Percentiles rank a stretch among this genome's conserved stretches.
These are phyloP conservation scores for Arabis alpina DNA, from an alignment of 345 rosid species.

Conservation along the genomic window DNA sequence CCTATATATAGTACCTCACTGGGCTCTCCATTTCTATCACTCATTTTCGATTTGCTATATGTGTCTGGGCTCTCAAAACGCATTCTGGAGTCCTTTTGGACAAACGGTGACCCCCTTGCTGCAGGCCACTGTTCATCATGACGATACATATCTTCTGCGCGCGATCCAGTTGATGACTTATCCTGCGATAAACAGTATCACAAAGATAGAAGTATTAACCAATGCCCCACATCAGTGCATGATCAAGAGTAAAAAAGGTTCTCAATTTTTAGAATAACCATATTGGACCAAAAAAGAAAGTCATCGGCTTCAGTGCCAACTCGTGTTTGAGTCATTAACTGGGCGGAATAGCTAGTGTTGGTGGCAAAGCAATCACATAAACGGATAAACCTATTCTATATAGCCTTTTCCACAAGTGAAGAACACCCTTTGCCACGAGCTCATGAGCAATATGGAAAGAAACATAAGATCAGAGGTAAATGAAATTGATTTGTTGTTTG, in stretches of 20 bases:
- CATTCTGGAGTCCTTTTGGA: conserved; percentile 66
- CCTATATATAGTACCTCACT: conserved; percentile 96
- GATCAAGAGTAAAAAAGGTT: conserved; percentile 26
- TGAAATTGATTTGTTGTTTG: conserved; percentile 8
- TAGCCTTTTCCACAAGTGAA: not conserved
- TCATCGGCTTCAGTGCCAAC: not conserved
- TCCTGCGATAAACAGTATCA: conserved; percentile 74
- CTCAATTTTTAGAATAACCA: not conserved
- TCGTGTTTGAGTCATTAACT: conserved; percentile 21
- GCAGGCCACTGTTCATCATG: conserved; percentile 60
- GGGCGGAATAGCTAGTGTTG: conserved; percentile 4
- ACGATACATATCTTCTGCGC: conserved; percentile 58
- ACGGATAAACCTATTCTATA: conserved; percentile 5
- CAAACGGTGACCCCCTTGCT: conserved; percentile 63
- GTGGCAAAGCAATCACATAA: conserved; percentile 6
- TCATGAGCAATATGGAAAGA: not conserved
- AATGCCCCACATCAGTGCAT: conserved; percentile 22
- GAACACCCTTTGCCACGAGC: conserved; percentile 7
- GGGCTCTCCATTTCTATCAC: conserved; percentile 73
- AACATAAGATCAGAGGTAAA: not conserved
- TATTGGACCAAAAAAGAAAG: not conserved
- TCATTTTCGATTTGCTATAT: conserved; percentile 56
- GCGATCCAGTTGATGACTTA: conserved; percentile 61
- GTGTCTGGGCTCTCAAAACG: conserved; percentile 68
- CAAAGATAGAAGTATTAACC: conserved; percentile 44